A percentile compares a stretch with the other conserved stretches of the same genome.
Evolutionary conservation across 2,329 filamentous ascomycete genomes (phyloP).

Genomic region (Clarireedia monteithiana): DNA sequence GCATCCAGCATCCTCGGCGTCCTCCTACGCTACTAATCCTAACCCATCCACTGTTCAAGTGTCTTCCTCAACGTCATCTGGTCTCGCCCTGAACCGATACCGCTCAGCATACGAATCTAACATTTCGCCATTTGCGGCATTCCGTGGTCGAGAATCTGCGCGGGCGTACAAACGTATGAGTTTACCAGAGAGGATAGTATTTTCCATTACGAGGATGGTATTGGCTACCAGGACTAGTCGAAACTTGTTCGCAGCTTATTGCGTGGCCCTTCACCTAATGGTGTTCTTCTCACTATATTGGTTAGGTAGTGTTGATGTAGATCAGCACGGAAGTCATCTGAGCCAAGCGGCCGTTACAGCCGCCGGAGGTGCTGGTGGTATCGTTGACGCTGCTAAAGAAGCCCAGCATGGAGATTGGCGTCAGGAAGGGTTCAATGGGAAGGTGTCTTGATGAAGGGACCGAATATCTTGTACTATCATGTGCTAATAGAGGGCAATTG

Average conservation of each 20-base stretch:
- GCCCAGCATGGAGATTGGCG: conserved; percentile 50
- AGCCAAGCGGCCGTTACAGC: conserved; percentile 36
- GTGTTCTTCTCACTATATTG: conserved; percentile 84
- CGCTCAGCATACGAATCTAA: conserved; percentile 89
- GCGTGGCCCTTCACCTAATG: conserved; percentile 77
- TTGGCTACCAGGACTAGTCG: conserved; percentile 83
- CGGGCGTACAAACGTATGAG: conserved; percentile 91
- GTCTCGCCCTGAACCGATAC: conserved; percentile 73
- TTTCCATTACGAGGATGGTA: conserved; percentile 84
- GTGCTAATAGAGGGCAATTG: conserved; percentile 17
- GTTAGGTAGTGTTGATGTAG: conserved; percentile 64
- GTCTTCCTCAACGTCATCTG: conserved; percentile 51
- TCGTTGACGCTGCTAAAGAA: conserved; percentile 30
- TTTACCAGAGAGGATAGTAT: conserved; percentile 80
- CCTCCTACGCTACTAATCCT: conserved; percentile 61
- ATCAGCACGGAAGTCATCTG: conserved; percentile 33
- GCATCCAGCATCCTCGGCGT: conserved; percentile 51
- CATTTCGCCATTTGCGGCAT: conserved; percentile 91
- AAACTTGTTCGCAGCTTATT: conserved; percentile 90
- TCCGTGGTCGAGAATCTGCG: conserved; percentile 85
- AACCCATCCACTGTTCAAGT: conserved; percentile 66
- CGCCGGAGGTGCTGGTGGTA: conserved; percentile 33
- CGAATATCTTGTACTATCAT: conserved; percentile 22
- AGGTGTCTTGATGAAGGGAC: conserved; percentile 17
- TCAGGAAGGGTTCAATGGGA: conserved; percentile 38